A percentile compares a stretch with the other conserved stretches of the same genome.
These are phyloP conservation scores for Didymella pinodella DNA, from an alignment of 2,329 filamentous ascomycete species.

Conservation along the genomic window DNA sequence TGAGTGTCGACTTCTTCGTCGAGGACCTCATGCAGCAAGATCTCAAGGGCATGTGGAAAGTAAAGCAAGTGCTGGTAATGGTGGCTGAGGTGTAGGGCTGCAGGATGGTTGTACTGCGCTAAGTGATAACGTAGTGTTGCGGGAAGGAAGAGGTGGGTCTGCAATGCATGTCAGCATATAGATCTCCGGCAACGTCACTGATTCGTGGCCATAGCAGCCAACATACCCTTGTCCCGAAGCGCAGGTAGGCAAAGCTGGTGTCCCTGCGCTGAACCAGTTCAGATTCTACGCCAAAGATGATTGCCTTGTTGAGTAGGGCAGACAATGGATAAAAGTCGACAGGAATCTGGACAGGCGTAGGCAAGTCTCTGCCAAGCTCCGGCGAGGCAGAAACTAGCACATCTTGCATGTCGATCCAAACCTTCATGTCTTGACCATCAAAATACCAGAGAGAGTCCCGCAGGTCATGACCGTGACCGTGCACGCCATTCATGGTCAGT, in stretches of 20 bases:
- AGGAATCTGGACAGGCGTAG: constrained; percentile 76
- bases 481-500: constrained; percentile 54
- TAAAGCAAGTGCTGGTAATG: constrained; percentile 89
- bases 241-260: constrained; percentile 87
- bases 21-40: constrained; percentile 89
- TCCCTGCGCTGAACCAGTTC: constrained; percentile 94
- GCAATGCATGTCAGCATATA: constrained; percentile 31
- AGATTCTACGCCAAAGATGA: constrained; percentile 88
- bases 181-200: constrained; percentile 3
- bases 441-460: constrained; percentile 94
- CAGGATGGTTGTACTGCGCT: constrained; percentile 75
- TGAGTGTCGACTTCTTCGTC: constrained; percentile 89
- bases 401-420: constrained; percentile 89
- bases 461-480: constrained; percentile 62
- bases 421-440: constrained; percentile 82
- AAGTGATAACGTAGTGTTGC: constrained; percentile 85
- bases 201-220: constrained; percentile 14
- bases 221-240: constrained; percentile 84
- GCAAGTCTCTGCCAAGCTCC: constrained; percentile 73
- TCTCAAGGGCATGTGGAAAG: constrained; percentile 90
- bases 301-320: constrained; percentile 84
- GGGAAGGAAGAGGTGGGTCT: constrained; percentile 93
- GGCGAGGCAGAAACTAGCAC: constrained; percentile 75
- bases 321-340: constrained; percentile 97
- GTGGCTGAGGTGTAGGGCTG: constrained; percentile 81